Percentiles rank a stretch among this genome's conserved stretches.
Evolutionary conservation across 805 yeast species (phyloP).

Genomic region (Cyberlindnera mycetangii): DNA sequence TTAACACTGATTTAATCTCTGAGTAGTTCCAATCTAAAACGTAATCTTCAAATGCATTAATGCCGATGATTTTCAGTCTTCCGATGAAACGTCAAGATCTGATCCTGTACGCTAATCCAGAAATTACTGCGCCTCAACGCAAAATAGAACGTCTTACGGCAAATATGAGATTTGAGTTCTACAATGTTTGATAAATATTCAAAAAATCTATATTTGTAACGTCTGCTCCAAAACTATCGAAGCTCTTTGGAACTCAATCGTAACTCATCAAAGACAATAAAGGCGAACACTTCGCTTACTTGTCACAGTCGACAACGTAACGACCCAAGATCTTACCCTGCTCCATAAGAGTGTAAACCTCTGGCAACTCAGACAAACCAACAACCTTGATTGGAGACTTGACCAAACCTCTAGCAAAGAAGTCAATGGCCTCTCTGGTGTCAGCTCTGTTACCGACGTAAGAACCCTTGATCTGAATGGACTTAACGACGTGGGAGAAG

Average conservation of each 20-base stretch:
- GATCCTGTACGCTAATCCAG: no score
- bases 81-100: no score
- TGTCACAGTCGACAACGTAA: constrained; percentile 77
- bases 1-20: no score
- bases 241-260: constrained; percentile 1
- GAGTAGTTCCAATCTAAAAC: no score
- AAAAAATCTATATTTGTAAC: constrained; percentile 1
- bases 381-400: constrained; percentile 72
- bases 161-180: no score
- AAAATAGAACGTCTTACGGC: no score
- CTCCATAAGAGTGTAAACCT: constrained; percentile 73
- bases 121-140: no score
- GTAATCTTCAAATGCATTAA: no score
- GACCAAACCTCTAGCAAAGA: constrained; percentile 69
- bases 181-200: background rate
- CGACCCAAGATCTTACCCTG: constrained; percentile 85
- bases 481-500: constrained; percentile 69
- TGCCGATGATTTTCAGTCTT: no score
- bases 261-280: constrained; percentile 1
- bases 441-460: constrained; percentile 90
- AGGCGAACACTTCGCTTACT: constrained; percentile 33
- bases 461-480: constrained; percentile 72
- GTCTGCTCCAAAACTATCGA: constrained; percentile 3
- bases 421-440: constrained; percentile 75
- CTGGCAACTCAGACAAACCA: constrained; percentile 68